These are phyloP conservation scores for Pyrrhoderma noxium DNA, from an alignment of 1,284 basidiomycete genomes.

Conservation along the genomic window DNA sequence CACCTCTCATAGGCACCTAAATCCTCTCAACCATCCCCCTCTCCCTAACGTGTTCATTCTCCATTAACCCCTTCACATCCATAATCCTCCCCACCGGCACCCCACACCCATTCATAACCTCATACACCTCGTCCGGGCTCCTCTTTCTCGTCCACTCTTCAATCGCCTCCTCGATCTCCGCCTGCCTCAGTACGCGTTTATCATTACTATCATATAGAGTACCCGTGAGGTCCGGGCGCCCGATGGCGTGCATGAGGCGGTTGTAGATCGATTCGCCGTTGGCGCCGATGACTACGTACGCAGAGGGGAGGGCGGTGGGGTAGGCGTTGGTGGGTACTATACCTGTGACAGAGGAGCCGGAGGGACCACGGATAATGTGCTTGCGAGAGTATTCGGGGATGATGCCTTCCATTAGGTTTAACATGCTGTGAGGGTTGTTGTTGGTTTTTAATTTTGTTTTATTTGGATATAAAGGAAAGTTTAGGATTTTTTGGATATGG, in stretches of 20 bases:
- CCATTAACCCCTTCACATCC: slow-evolving; percentile 52
- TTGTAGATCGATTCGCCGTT: slow-evolving; percentile 64
- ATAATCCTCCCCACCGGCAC: slow-evolving; percentile 59
- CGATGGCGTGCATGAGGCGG: slow-evolving; percentile 54
- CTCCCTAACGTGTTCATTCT: slow-evolving; percentile 46
- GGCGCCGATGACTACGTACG: slow-evolving; percentile 61
- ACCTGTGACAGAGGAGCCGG: slow-evolving; percentile 64
- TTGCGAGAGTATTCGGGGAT: slow-evolving; percentile 71
- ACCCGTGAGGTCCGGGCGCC: slow-evolving; percentile 50
- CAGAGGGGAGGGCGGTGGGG: slow-evolving; percentile 39
- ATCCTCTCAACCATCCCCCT: slow-evolving; percentile 55
- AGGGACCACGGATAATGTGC: slow-evolving; percentile 58
- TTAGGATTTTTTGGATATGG: not conserved
- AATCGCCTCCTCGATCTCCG: slow-evolving; percentile 57
- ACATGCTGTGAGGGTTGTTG: slow-evolving; percentile 47
- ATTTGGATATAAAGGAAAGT: not conserved
- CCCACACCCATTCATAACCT: slow-evolving; percentile 35
- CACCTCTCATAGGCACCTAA: slow-evolving; percentile 40
- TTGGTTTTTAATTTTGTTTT: too few species aligned
- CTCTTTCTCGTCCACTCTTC: slow-evolving; percentile 46
- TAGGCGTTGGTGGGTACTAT: slow-evolving; percentile 70
- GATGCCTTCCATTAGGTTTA: slow-evolving; percentile 70
- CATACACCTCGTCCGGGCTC: slow-evolving; percentile 38
- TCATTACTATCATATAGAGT: slow-evolving; percentile 51
- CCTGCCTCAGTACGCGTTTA: slow-evolving; percentile 48